Evolutionary conservation across 2,329 filamentous ascomycete species (phyloP).

Genomic region (Truncatella angustata): DNA sequence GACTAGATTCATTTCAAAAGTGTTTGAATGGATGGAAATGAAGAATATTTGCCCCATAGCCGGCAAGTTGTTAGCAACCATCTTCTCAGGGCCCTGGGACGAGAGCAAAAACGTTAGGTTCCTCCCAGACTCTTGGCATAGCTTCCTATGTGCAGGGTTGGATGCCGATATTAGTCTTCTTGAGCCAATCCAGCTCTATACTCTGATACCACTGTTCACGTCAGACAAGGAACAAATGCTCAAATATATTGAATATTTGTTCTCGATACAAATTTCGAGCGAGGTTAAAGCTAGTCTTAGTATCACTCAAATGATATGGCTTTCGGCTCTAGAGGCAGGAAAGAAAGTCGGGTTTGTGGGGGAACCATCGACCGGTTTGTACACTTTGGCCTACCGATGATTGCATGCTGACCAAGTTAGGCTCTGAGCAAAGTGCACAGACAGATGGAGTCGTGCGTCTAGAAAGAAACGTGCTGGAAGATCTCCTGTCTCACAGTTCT

Average conservation of each 20-base stretch:
- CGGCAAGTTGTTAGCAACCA: slow-evolving; percentile 58
- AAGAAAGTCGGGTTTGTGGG: slow-evolving; percentile 70
- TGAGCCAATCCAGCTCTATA: slow-evolving; percentile 63
- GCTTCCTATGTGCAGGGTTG: slow-evolving; percentile 54
- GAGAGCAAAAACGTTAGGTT: slow-evolving; percentile 28
- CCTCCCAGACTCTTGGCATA: slow-evolving; percentile 48
- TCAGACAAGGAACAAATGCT: slow-evolving; percentile 52
- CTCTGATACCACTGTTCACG: slow-evolving; percentile 63
- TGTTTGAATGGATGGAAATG: slow-evolving; percentile 56
- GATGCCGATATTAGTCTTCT: slow-evolving; percentile 48
- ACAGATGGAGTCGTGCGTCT: slow-evolving; percentile 28
- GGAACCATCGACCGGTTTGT: slow-evolving; percentile 52
- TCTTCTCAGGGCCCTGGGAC: slow-evolving; percentile 49
- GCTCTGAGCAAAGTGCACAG: slow-evolving; percentile 19
- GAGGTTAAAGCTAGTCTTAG: slow-evolving; percentile 45
- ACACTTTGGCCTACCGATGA: slow-evolving; percentile 10
- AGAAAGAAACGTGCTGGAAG: slow-evolving; percentile 45
- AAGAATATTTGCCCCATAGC: slow-evolving; percentile 58
- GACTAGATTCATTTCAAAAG: slow-evolving; percentile 47
- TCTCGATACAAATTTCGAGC: slow-evolving; percentile 45
- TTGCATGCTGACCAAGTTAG: slow-evolving; percentile 16
- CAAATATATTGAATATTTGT: slow-evolving; percentile 57
- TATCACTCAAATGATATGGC: slow-evolving; percentile 56
- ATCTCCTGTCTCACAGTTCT: slow-evolving; percentile 54
- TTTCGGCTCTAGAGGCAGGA: slow-evolving; percentile 67